These are phyloP conservation scores for Paramyrothecium sp. DNA, from an alignment of 2,329 filamentous ascomycete genomes.

Conservation along the genomic window DNA sequence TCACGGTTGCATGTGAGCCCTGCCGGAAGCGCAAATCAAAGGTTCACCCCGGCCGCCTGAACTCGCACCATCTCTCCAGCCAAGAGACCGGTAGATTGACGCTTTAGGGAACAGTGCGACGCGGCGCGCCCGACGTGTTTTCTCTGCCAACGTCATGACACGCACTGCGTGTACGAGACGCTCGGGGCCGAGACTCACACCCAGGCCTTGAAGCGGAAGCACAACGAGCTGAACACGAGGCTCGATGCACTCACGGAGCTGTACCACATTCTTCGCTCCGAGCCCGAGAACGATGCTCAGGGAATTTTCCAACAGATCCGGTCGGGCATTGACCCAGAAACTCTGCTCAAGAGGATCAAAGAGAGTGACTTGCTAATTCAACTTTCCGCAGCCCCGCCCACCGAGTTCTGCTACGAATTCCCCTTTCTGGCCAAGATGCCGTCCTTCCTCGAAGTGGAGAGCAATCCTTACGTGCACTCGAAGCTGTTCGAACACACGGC, in stretches of 20 bases:
- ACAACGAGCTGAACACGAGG: background rate
- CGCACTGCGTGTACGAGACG: background rate
- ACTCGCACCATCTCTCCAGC: too few species aligned
- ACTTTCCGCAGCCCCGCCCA: slow-evolving; percentile 28
- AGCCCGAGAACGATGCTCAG: background rate
- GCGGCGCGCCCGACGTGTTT: background rate
- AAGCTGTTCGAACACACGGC: slow-evolving; percentile 11
- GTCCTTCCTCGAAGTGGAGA: slow-evolving; percentile 12
- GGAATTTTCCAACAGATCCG: background rate
- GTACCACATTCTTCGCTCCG: background rate
- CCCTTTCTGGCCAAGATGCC: slow-evolving; percentile 28
- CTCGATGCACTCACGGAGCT: background rate
- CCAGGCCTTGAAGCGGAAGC: background rate
- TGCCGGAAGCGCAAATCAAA: background rate
- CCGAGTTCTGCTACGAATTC: slow-evolving; percentile 32
- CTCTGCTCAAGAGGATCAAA: slow-evolving; percentile 28
- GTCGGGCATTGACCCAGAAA: slow-evolving; percentile 15
- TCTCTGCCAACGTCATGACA: background rate
- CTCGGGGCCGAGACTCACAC: background rate
- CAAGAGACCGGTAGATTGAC: background rate
- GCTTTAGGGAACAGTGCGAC: background rate
- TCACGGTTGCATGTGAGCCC: background rate
- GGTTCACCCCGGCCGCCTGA: background rate
- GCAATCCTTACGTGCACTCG: slow-evolving; percentile 19
- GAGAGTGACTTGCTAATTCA: slow-evolving; percentile 33